These are phyloP conservation scores for Inosperma sp. DNA, from an alignment of 768 basidiomycete species.

Conservation along the genomic window DNA sequence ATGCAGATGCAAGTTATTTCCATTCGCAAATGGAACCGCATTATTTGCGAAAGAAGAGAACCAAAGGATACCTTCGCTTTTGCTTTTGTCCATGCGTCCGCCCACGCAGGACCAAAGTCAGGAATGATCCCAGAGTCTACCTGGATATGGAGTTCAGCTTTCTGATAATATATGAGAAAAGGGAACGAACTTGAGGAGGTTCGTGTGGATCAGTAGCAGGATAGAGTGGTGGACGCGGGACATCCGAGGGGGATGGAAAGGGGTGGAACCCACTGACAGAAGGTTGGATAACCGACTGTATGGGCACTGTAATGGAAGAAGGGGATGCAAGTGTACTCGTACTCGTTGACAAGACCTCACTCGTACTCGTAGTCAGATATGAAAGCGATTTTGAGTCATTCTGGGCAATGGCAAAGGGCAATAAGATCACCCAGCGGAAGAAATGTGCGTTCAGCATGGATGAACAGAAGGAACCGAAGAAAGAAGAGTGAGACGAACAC, in stretches of 20 bases:
- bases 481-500: too few relatives aligned
- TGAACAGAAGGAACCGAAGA: too few relatives aligned
- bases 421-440: neutral
- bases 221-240: conserved; percentile 50
- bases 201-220: conserved; percentile 49
- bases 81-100: conserved; percentile 54
- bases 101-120: conserved; percentile 55
- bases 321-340: too few relatives aligned
- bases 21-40: neutral
- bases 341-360: neutral
- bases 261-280: conserved; percentile 40
- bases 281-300: conserved; percentile 1
- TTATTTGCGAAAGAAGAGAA: conserved; percentile 1
- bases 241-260: conserved; percentile 56
- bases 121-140: conserved; percentile 37
- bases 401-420: conserved; percentile 6
- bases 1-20: neutral
- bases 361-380: neutral
- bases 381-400: neutral
- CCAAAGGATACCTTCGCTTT: conserved; percentile 36
- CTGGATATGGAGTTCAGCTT: conserved; percentile 17
- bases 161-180: neutral
- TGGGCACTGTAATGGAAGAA: neutral
- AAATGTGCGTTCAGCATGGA: neutral
- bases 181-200: conserved; percentile 49